Evolutionary conservation across 306 rosid species (phyloP), one percentile per base, ranked within the genome.

Genomic region (Hylodesmum podocarpum): DNA sequence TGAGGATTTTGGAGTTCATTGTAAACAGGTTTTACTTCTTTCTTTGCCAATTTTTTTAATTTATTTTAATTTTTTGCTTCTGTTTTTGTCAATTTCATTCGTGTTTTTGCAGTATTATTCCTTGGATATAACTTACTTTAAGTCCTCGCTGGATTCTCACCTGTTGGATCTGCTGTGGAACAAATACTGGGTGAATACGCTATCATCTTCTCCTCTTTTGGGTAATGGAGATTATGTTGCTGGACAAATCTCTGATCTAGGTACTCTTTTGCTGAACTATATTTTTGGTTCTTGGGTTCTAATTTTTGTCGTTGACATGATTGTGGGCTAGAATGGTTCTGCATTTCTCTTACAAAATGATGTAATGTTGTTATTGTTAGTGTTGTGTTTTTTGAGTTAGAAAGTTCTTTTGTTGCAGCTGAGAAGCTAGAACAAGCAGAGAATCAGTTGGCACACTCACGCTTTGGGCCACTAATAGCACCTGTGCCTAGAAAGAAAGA

Each of bases 1-100:
- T 81, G 99, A 96, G 80, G 99, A 96, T 75, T 91, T 96, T 69
- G 99, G 99, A 51, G 99, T 96, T n/a, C 99, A 96, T 31, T 89
- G 97, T 76, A 96, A 92, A 91, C 96, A 88, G 97, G 99, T 95
- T 44, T 53, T 75, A 51, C 36, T 80, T 65, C 33, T 54, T 65
- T 50, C 27, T 59, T 24, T 22, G 15, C 4, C 3, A 49, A 3
- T 1, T 3, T 6, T 22, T 70, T 16, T 46, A 7, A 3, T 19
- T 16, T 15, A 5, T 22, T 13, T 6, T 50, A 19, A 1, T 47
- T 53, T 19, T 63, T 65, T n/a, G n/a, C n/a, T n/a, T n/a, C n/a
- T n/a, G n/a, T 37, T 70, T 50, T 64, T 71, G 3, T 53, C n/a
- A 69, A 33, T 84, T 77, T 15, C 36, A 37, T 83, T 33, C 11